Evolutionary conservation across 345 rosid genomes (phyloP).

Genomic region (Microcos paniculata): DNA sequence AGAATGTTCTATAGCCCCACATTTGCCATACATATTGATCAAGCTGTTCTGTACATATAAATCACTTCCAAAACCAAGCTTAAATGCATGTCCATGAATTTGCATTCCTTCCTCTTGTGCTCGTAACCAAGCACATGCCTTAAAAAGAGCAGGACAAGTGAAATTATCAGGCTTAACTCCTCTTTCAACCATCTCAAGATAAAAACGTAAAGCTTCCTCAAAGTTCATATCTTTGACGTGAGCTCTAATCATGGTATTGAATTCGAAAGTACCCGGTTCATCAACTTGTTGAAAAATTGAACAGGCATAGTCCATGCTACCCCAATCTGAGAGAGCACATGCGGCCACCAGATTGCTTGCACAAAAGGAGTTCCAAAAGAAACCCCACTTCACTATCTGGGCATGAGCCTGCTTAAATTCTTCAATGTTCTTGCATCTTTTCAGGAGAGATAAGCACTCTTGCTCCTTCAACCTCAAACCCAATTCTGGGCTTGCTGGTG

Average conservation of each 20-base stretch:
- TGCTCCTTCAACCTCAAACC: constrained; percentile 48
- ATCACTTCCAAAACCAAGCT: constrained; percentile 49
- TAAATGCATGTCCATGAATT: constrained; percentile 38
- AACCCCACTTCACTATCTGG: constrained; percentile 40
- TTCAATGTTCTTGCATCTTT: constrained; percentile 41
- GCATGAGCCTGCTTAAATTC: constrained; percentile 42
- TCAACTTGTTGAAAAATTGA: constrained; percentile 37
- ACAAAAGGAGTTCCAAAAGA: constrained; percentile 30
- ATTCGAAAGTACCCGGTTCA: constrained; percentile 36
- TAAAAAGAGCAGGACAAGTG: constrained; percentile 37
- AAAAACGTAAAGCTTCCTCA: constrained; percentile 27
- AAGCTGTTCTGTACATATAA: constrained; percentile 64
- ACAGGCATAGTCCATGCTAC: constrained; percentile 40
- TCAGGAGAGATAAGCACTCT: constrained; percentile 53
- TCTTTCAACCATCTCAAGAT: constrained; percentile 29
- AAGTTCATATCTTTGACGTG: constrained; percentile 25
- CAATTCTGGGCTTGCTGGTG: constrained; percentile 26
- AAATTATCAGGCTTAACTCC: constrained; percentile 31
- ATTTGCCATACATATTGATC: constrained; percentile 69
- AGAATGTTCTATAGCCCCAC: constrained; percentile 52
- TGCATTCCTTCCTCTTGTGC: constrained; percentile 39
- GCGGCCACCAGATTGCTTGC: constrained; percentile 38
- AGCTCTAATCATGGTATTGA: constrained; percentile 46
- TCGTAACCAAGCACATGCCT: constrained; percentile 40
- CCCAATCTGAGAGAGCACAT: constrained; percentile 29